Base-by-base conservation (phyloP, 305 asterid genomes). In the Rubia tinctorum region DNA sequence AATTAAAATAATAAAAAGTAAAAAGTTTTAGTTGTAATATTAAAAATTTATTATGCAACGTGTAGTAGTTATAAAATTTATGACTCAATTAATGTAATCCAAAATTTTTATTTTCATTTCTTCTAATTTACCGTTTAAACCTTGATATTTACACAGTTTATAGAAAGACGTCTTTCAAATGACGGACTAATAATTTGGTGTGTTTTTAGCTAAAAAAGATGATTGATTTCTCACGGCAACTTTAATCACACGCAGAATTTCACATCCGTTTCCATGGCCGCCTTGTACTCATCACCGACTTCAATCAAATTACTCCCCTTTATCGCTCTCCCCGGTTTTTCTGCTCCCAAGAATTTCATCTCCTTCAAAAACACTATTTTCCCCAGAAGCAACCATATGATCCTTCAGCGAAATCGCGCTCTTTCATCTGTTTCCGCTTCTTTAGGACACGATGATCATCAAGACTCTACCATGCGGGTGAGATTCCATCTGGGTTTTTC, bases 361-460 rank as follows among this genome's bases (percentile, higher is more conserved):
- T 68, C 79, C 71, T 20, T 66, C 49, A 66, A 69, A 42, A 73
- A 2, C 8, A 22, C n/a, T 9, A 27, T 15, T 22, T 76, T 43
- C 42, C 80, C 81, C 22, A 34, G 10, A 67, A 79, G 71, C 67
- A 78, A 68, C 67, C 47, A 9, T 39, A 68, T 75, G 66, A 73
- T 61, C 66, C 68, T 45, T 63, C 76, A 60, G 75, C 80, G 18
- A 75, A 23, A 71, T 39, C 81, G 17, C 66, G 58, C 73, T 17
- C 78, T 83, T 51, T 82, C 98, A 4, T 70, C 82, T 72, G 59
- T 82, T 61, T 81, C 90, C 49, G 88, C 89, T 72, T 82, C 90
- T 66, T 25, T 20, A 39, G 65, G 75, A 63, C 82, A 42, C 25
- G 66, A 73, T 62, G 83, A 74, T 37, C 66, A 69, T 68, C 72